phyloP scores from a whole-genome alignment of 352 stramenopile genomes.

The Pythium chondricola region DNA sequence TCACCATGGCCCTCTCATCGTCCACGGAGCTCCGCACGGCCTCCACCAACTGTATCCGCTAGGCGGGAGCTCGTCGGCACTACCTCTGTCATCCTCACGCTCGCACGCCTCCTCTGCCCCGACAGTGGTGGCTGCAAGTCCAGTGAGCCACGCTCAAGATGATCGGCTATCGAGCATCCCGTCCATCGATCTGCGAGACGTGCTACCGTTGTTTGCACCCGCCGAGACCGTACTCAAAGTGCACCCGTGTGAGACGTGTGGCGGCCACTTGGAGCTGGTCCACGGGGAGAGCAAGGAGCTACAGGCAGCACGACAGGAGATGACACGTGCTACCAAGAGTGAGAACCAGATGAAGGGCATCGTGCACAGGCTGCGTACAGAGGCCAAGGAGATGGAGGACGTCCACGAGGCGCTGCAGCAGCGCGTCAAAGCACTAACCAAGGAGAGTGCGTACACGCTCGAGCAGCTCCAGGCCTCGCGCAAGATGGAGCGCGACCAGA shows the following conservation, averaged over 20 bases:
- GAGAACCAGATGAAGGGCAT: constrained; percentile 64
- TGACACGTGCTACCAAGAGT: constrained; percentile 52
- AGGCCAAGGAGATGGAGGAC: constrained; percentile 69
- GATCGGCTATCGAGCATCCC: constrained; percentile 52
- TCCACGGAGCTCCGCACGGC: not conserved
- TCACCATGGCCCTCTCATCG: not conserved
- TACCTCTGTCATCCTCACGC: constrained; percentile 12
- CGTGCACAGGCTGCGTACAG: constrained; percentile 54
- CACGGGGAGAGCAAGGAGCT: constrained; percentile 80
- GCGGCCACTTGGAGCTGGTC: constrained; percentile 68
- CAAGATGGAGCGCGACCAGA: constrained; percentile 72
- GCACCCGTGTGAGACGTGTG: constrained; percentile 66
- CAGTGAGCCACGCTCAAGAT: constrained; percentile 3
- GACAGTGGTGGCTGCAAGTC: not conserved
- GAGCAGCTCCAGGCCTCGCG: constrained; percentile 67
- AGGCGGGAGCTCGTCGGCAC: not conserved
- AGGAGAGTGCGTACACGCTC: constrained; percentile 72
- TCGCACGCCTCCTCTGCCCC: constrained; percentile 9
- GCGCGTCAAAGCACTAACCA: constrained; percentile 61
- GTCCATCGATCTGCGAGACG: constrained; percentile 65
- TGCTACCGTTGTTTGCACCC: constrained; percentile 62
- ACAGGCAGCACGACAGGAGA: constrained; percentile 52
- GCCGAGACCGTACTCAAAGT: constrained; percentile 67
- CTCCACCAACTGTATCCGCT: too few species aligned
- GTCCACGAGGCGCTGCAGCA: constrained; percentile 72